A percentile compares a stretch with the other conserved stretches of the same genome.
phyloP scores from a whole-genome alignment of 2,329 filamentous ascomycete genomes.

The Paraconiothyrium sp. region DNA sequence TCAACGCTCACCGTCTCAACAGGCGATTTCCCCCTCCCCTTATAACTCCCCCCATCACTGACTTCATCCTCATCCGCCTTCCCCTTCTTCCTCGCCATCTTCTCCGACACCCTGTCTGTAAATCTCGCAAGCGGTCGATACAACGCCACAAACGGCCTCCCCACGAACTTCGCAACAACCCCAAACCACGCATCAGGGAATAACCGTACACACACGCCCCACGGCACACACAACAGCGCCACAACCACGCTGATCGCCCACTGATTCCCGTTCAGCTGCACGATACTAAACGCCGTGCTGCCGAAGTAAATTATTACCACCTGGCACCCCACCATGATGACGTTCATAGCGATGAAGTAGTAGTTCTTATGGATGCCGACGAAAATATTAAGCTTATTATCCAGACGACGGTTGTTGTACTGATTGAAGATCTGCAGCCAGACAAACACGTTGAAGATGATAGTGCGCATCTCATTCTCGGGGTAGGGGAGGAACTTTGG shows the following conservation, averaged over 20 bases:
- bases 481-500: conserved; percentile 63
- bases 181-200: conserved; percentile 58
- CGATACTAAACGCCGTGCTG: conserved; percentile 62
- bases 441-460: conserved; percentile 75
- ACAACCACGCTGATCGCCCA: conserved; percentile 65
- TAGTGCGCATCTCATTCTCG: conserved; percentile 60
- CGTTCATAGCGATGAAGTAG: conserved; percentile 66
- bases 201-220: conserved; percentile 60
- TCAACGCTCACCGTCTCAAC: conserved; percentile 20
- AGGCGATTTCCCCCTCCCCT: conserved; percentile 29
- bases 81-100: conserved; percentile 27
- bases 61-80: conserved; percentile 14
- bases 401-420: conserved; percentile 70
- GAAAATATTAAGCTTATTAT: conserved; percentile 70
- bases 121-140: conserved; percentile 33
- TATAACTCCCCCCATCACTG: conserved; percentile 21
- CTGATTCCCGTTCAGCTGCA: conserved; percentile 59
- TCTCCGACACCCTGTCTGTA: conserved; percentile 20
- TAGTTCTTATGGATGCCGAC: conserved; percentile 65
- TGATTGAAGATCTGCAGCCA: conserved; percentile 78
- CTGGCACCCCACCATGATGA: conserved; percentile 66
- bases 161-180: conserved; percentile 31
- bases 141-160: conserved; percentile 34
- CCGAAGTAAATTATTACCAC: conserved; percentile 66
- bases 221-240: conserved; percentile 61